Percentiles rank a stretch among this genome's conserved stretches.
phyloP scores from a whole-genome alignment of 768 basidiomycete genomes.

The Steccherinum ochraceum region DNA sequence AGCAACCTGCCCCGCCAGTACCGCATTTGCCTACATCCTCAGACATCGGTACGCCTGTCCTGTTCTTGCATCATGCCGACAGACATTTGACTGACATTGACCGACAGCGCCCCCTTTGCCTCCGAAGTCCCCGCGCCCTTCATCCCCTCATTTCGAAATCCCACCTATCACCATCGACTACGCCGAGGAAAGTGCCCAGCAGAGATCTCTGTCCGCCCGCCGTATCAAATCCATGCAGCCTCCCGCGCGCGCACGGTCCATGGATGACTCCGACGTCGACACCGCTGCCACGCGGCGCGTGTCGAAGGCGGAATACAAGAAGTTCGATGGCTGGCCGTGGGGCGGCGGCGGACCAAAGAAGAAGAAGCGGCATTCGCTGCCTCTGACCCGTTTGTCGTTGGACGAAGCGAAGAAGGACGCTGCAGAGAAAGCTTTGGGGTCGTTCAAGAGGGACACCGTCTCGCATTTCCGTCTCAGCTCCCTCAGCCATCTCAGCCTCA shows the following conservation, averaged over 20 bases:
- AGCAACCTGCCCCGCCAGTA: neutral
- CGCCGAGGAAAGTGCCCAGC: conserved; percentile 6
- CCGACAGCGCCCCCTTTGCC: no score
- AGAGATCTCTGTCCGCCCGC: conserved; percentile 6
- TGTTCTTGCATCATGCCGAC: no score
- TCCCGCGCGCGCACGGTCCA: conserved; percentile 4
- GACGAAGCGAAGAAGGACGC: neutral
- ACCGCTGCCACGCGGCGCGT: conserved; percentile 8
- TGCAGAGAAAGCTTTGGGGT: neutral
- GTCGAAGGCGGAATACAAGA: conserved; percentile 11
- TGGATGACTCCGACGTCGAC: conserved; percentile 1
- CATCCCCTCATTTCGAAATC: conserved; percentile 7
- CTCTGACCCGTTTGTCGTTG: neutral
- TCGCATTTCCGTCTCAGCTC: neutral
- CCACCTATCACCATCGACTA: conserved; percentile 12
- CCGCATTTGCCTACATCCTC: neutral
- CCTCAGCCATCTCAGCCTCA: no score
- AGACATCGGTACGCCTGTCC: neutral
- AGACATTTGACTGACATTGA: no score
- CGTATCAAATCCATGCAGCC: conserved; percentile 21
- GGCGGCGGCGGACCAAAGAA: neutral
- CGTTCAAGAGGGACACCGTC: neutral
- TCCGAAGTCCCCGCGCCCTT: neutral
- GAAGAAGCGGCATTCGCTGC: neutral
- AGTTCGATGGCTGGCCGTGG: conserved; percentile 17